Percentiles rank a stretch among this genome's conserved stretches.
Conservation (phyloP, 805 yeast genomes). For the Sugiyamaella boreocaroliniensis region DNA sequence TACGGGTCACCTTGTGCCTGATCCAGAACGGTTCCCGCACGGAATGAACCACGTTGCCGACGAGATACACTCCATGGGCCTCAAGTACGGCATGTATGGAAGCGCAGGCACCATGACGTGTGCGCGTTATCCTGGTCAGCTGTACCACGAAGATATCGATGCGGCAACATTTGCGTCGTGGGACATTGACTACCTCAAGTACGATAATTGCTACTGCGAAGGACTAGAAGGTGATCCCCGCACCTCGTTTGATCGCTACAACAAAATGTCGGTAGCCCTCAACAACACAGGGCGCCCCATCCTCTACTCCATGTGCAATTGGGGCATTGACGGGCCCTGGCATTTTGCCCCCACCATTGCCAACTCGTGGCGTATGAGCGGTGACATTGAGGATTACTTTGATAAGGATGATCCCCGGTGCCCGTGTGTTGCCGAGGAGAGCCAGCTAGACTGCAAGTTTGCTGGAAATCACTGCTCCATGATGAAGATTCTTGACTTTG, state of each 20-base stretch:
- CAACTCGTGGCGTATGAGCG: constrained; percentile 27
- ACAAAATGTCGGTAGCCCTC: constrained; percentile 26
- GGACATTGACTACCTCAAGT: constrained; percentile 27
- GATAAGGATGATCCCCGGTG: constrained; percentile 19
- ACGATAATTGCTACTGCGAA: constrained; percentile 26
- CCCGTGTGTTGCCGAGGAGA: constrained; percentile 18
- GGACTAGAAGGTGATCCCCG: constrained; percentile 25
- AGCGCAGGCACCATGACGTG: constrained; percentile 28
- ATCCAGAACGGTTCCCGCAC: constrained; percentile 23
- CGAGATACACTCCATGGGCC: constrained; percentile 21
- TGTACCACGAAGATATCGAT: constrained; percentile 25
- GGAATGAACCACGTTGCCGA: constrained; percentile 25
- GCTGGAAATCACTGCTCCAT: constrained; percentile 25
- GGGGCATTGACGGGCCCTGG: constrained; percentile 28
- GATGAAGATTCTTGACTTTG: constrained; percentile 20
- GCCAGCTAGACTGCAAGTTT: constrained; percentile 1
- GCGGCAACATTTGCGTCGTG: constrained; percentile 26
- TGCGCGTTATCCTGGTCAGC: constrained; percentile 26
- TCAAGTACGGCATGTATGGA: constrained; percentile 28
- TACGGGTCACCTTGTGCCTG: constrained; percentile 18
- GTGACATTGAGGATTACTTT: constrained; percentile 20
- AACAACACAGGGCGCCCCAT: constrained; percentile 27
- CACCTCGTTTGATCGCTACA: constrained; percentile 22
- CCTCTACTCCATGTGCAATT: constrained; percentile 26
- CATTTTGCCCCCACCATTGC: constrained; percentile 25